Conservation (phyloP, 805 yeast species). For the Maudiozyma bulderi region DNA sequence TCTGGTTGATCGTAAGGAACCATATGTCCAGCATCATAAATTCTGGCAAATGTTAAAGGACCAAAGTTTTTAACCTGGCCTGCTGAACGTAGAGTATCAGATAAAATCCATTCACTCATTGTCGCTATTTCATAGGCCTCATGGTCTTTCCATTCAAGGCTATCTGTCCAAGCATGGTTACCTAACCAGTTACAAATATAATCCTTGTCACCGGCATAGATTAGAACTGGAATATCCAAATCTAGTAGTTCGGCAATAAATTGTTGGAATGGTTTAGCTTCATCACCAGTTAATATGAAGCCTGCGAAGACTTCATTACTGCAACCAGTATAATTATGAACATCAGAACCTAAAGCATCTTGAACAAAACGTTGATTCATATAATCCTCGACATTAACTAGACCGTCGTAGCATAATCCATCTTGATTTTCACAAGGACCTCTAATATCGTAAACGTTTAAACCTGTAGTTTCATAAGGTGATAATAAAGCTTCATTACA, state of each 20-base stretch:
- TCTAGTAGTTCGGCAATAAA: slow-evolving; percentile 62
- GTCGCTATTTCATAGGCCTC: slow-evolving; percentile 37
- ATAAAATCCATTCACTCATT: slow-evolving; percentile 34
- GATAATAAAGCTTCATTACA: slow-evolving; percentile 63
- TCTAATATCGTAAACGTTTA: slow-evolving; percentile 82
- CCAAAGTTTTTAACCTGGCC: slow-evolving; percentile 72
- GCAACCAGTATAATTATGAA: slow-evolving; percentile 59
- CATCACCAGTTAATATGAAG: slow-evolving; percentile 74
- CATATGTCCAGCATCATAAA: slow-evolving; percentile 85
- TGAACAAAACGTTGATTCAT: slow-evolving; percentile 66
- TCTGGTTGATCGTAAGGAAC: slow-evolving; percentile 84
- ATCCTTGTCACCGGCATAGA: slow-evolving; percentile 93
- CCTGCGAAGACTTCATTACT: slow-evolving; percentile 55
- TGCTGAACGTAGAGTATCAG: slow-evolving; percentile 32
- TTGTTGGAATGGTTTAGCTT: slow-evolving; percentile 74
- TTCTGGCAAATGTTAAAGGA: slow-evolving; percentile 66
- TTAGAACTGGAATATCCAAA: slow-evolving; percentile 63
- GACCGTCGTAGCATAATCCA: slow-evolving; percentile 60
- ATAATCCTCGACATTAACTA: slow-evolving; percentile 61
- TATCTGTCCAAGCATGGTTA: slow-evolving; percentile 72
- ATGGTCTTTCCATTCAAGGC: slow-evolving; percentile 53
- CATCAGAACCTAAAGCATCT: slow-evolving; percentile 77
- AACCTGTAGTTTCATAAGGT: slow-evolving; percentile 67
- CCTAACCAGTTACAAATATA: slow-evolving; percentile 92
- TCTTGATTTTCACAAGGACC: slow-evolving; percentile 62